Percentiles rank a stretch among this genome's conserved stretches.
Conservation (phyloP, 805 yeast species). For the Metschnikowia shivogae region DNA sequence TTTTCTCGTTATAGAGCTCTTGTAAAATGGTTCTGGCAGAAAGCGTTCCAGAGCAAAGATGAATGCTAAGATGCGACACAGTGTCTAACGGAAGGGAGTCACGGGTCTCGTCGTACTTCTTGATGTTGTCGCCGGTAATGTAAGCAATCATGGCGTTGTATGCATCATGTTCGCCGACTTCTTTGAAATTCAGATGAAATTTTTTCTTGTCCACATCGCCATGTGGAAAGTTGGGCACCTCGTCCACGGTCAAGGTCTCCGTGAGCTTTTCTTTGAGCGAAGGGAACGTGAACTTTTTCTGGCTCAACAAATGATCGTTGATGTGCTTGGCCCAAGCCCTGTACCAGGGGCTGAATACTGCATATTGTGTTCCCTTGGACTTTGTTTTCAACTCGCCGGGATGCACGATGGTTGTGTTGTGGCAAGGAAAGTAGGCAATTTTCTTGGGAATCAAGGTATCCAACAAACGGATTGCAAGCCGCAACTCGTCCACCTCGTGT, state of each 20-base stretch:
- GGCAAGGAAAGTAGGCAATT: constrained; percentile 25
- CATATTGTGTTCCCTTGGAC: constrained; percentile 35
- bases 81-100: constrained; percentile 27
- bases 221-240: constrained; percentile 13
- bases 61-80: constrained; percentile 43
- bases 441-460: constrained; percentile 12
- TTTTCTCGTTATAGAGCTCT: constrained; percentile 23
- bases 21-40: constrained; percentile 39
- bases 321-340: constrained; percentile 33
- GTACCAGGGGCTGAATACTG: constrained; percentile 45
- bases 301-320: constrained; percentile 16
- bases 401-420: constrained; percentile 40
- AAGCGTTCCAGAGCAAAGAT: constrained; percentile 44
- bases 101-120: constrained; percentile 30
- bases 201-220: constrained; percentile 17
- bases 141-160: constrained; percentile 17
- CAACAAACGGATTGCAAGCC: constrained; percentile 22
- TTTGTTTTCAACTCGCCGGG: constrained; percentile 36
- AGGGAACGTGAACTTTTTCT: constrained; percentile 12
- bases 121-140: constrained; percentile 21
- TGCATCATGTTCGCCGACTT: constrained; percentile 35
- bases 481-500: constrained; percentile 45
- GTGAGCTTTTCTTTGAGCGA: constrained; percentile 14
- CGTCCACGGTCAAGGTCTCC: constrained; percentile 7
- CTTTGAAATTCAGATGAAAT: constrained; percentile 23